These are phyloP conservation scores for Starmerella stigmatis DNA, from an alignment of 805 yeast species.

Conservation along the genomic window DNA sequence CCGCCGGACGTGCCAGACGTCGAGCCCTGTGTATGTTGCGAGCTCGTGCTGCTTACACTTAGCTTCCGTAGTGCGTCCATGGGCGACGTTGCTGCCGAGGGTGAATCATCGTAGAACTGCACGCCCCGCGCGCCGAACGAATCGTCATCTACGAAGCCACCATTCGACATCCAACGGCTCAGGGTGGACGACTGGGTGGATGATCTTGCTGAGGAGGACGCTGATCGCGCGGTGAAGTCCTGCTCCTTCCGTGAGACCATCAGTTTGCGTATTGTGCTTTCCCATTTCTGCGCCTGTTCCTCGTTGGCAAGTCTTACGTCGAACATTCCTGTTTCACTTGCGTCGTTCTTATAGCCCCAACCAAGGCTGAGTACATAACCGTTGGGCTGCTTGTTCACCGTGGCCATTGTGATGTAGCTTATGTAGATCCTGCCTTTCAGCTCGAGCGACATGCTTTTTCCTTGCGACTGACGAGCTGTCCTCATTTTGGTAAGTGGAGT, in stretches of 20 bases:
- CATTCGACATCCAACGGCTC: constrained; percentile 10
- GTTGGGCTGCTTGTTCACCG: constrained; percentile 25
- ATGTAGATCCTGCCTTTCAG: constrained; percentile 75
- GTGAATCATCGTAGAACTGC: constrained; percentile 17
- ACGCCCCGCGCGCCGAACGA: constrained; percentile 13
- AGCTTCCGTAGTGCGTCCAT: constrained; percentile 22
- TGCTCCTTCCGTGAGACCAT: constrained; percentile 2
- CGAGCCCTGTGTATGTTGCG: constrained; percentile 15
- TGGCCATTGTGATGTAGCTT: constrained; percentile 48
- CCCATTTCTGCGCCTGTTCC: constrained; percentile 79
- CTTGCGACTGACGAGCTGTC: constrained; percentile 18
- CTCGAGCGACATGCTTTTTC: constrained; percentile 36
- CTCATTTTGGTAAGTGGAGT: constrained; percentile 43
- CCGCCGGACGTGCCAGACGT: constrained; percentile 7
- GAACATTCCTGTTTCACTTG: constrained; percentile 76
- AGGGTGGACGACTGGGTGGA: constrained; percentile 10
- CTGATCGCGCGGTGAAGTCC: background rate
- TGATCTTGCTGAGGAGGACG: constrained; percentile 4
- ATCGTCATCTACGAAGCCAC: constrained; percentile 14
- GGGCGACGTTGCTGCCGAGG: constrained; percentile 12
- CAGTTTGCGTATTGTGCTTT: constrained; percentile 26
- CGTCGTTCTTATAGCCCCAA: constrained; percentile 41
- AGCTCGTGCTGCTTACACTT: constrained; percentile 17
- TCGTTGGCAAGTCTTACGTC: constrained; percentile 73
- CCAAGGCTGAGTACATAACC: constrained; percentile 27